Evolutionary conservation across 2,329 filamentous ascomycete genomes (phyloP).

Genomic region (Venturia asperata): DNA sequence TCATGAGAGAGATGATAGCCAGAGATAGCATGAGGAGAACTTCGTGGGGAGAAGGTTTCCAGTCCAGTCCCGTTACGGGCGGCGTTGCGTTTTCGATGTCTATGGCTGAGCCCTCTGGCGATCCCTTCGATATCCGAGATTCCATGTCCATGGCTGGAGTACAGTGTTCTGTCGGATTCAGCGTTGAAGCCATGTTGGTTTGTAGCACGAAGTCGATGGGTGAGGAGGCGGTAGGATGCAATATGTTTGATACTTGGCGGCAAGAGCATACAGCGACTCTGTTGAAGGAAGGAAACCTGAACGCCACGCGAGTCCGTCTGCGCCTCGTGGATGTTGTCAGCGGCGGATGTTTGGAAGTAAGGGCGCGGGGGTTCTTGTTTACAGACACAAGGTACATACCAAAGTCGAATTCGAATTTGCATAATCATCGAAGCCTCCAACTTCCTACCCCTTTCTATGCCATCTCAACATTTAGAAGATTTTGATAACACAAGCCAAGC

Average conservation of each 20-base stretch:
- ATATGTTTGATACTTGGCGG: neutral
- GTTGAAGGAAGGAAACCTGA: no score
- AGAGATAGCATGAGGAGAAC: constrained; percentile 10
- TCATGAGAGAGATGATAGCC: constrained; percentile 11
- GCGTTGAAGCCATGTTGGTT: neutral
- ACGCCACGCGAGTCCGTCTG: no score
- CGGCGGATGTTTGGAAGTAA: neutral
- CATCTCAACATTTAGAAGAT: no score
- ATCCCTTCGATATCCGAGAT: neutral
- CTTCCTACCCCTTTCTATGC: no score
- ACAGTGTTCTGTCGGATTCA: neutral
- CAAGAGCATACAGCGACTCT: no score
- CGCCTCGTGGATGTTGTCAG: no score
- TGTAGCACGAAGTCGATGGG: neutral
- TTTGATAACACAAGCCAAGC: no score
- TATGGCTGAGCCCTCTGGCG: neutral
- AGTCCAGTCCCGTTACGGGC: constrained; percentile 9
- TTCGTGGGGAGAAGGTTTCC: constrained; percentile 18
- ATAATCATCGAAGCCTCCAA: no score
- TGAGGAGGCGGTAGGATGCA: neutral
- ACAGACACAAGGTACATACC: no score
- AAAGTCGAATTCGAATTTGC: no score
- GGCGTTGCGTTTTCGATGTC: neutral
- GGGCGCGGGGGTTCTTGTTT: no score
- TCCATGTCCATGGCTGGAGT: neutral